Percentiles rank a stretch among this genome's conserved stretches.
These are phyloP conservation scores for Durotheca rogersii DNA, from an alignment of 495 filamentous ascomycete genomes.

Conservation along the genomic window DNA sequence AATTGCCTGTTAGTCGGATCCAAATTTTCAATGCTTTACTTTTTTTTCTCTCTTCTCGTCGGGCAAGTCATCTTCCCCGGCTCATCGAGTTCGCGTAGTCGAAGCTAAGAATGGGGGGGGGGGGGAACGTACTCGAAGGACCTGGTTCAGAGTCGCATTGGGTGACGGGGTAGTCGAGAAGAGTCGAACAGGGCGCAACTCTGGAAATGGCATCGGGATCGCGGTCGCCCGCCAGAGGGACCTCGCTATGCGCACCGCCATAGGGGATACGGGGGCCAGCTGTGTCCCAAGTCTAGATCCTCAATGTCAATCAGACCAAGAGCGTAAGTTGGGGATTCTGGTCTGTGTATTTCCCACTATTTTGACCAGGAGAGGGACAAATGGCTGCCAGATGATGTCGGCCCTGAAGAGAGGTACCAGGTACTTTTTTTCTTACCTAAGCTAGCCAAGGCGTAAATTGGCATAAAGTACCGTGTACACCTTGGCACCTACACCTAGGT, in stretches of 20 bases:
- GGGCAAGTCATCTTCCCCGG: too few relatives aligned
- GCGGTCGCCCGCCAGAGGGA: constrained; percentile 23
- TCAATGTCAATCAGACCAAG: too few relatives aligned
- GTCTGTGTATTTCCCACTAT: too few relatives aligned
- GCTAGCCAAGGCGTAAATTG: too few relatives aligned
- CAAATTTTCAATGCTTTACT: neutral
- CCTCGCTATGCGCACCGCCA: constrained; percentile 34
- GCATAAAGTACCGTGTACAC: too few relatives aligned
- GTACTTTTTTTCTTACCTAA: neutral
- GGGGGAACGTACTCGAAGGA: constrained; percentile 46
- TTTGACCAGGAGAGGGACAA: too few relatives aligned
- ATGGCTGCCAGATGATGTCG: constrained; percentile 31
- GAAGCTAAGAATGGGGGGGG: constrained; percentile 33
- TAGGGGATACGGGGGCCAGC: constrained; percentile 16
- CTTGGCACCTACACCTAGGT: too few relatives aligned
- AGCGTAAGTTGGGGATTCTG: too few relatives aligned
- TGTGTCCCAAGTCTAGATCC: constrained; percentile 9
- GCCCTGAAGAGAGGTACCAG: constrained; percentile 3
- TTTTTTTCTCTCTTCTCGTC: neutral
- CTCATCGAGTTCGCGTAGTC: too few relatives aligned
- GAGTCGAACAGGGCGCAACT: constrained; percentile 30
- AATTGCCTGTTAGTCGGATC: too few relatives aligned
- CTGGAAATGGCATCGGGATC: constrained; percentile 21
- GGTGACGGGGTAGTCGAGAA: constrained; percentile 54
- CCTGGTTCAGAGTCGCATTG: constrained; percentile 62